Evolutionary conservation across 2,329 filamentous ascomycete species (phyloP).

Genomic region (Aspergillus quadrilineatus): DNA sequence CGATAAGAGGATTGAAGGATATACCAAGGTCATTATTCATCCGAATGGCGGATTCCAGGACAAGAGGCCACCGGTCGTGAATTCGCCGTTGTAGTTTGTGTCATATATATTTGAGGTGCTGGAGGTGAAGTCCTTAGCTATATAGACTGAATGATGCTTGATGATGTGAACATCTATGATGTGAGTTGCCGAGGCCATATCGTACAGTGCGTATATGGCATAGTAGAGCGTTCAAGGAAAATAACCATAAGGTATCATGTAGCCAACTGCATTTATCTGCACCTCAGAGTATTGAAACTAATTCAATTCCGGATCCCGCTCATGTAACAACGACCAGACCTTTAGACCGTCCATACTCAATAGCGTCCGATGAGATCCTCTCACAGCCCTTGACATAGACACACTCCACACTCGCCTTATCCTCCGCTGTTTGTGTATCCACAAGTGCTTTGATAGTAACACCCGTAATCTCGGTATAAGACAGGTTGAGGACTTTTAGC

Average conservation of each 20-base stretch:
- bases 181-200: too few species aligned
- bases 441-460: slow-evolving; percentile 35
- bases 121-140: background rate
- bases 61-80: background rate
- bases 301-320: background rate
- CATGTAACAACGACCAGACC: slow-evolving; percentile 28
- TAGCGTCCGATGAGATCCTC: slow-evolving; percentile 33
- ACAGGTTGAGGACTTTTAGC: slow-evolving; percentile 36
- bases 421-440: slow-evolving; percentile 19
- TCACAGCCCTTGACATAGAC: slow-evolving; percentile 31
- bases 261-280: background rate
- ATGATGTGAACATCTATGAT: too few species aligned
- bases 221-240: too few species aligned
- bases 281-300: background rate
- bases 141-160: too few species aligned
- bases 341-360: slow-evolving; percentile 32
- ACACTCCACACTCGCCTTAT: slow-evolving; percentile 6
- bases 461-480: slow-evolving; percentile 36
- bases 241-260: background rate
- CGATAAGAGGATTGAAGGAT: slow-evolving; percentile 64
- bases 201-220: too few species aligned
- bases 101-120: background rate
- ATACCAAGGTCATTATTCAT: slow-evolving; percentile 67
- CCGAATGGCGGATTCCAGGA: slow-evolving; percentile 53
- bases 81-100: background rate